These are phyloP conservation scores for Xylariaceae sp. DNA, from an alignment of 2,329 filamentous ascomycete genomes.

Conservation along the genomic window DNA sequence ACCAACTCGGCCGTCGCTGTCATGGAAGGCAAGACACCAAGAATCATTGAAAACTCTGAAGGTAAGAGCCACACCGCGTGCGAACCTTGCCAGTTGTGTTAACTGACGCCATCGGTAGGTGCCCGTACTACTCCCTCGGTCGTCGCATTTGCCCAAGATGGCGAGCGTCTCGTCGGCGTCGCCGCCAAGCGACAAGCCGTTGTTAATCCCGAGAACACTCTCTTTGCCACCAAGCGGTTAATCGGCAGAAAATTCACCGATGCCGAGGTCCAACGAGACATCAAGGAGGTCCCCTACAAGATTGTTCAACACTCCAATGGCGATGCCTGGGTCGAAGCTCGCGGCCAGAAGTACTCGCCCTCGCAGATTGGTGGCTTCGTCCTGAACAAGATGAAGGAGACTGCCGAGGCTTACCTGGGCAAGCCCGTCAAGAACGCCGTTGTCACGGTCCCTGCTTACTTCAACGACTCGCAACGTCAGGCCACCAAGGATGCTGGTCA, in stretches of 20 bases:
- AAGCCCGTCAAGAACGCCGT: conserved; percentile 93
- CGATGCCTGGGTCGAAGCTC: conserved; percentile 91
- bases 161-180: conserved; percentile 93
- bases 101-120: conserved; percentile 46
- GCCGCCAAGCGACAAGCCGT: conserved; percentile 97
- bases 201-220: conserved; percentile 96
- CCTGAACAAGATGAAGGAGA: conserved; percentile 99
- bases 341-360: conserved; percentile 92
- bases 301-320: conserved; percentile 96
- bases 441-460: conserved; percentile 95
- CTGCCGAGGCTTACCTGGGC: conserved; percentile 85
- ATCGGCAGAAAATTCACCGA: conserved; percentile 98
- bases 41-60: conserved; percentile 97
- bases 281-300: conserved; percentile 98
- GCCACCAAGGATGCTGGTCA: conserved; percentile 97
- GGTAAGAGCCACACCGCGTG: conserved; percentile 46
- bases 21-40: conserved; percentile 93
- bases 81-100: conserved; percentile 10
- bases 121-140: conserved; percentile 89
- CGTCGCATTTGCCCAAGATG: conserved; percentile 91
- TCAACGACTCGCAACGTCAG: conserved; percentile 97
- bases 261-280: conserved; percentile 87
- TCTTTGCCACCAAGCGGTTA: conserved; percentile 97
- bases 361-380: conserved; percentile 98
- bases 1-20: conserved; percentile 96